These are phyloP conservation scores for Lactarius deliciosus DNA, from an alignment of 768 basidiomycete genomes.

Conservation along the genomic window DNA sequence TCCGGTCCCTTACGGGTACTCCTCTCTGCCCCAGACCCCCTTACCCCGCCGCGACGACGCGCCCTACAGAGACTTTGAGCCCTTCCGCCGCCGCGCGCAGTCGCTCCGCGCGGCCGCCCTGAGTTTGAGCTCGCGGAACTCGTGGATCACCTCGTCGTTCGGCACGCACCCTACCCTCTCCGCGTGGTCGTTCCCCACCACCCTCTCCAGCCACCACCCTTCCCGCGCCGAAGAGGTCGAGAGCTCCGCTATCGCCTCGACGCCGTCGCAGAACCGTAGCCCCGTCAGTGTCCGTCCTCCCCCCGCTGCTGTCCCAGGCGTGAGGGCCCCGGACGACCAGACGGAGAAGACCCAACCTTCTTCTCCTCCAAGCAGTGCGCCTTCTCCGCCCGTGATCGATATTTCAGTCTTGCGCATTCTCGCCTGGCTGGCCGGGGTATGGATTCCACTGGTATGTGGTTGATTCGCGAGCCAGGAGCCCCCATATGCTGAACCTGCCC, in stretches of 20 bases:
- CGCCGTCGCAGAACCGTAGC: constrained; percentile 41
- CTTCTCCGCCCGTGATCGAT: constrained; percentile 47
- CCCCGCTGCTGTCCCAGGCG: constrained; percentile 55
- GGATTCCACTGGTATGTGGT: constrained; percentile 62
- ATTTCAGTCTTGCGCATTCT: constrained; percentile 54
- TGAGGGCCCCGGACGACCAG: constrained; percentile 64
- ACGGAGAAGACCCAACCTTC: constrained; percentile 55
- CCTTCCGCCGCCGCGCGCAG: constrained; percentile 54
- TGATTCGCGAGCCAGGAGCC: neutral
- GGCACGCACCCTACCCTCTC: constrained; percentile 58
- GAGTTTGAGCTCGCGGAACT: constrained; percentile 64
- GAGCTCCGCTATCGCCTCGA: constrained; percentile 39
- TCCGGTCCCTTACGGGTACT: constrained; percentile 42
- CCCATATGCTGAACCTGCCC: neutral
- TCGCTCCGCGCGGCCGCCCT: constrained; percentile 46
- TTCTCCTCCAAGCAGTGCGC: constrained; percentile 42
- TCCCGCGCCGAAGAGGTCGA: constrained; percentile 34
- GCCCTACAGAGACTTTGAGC: constrained; percentile 52
- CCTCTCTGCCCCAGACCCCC: constrained; percentile 59
- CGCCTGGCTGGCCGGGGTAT: constrained; percentile 66
- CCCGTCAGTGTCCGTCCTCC: constrained; percentile 46
- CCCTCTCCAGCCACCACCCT: constrained; percentile 34
- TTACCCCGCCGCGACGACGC: constrained; percentile 48
- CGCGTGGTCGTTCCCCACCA: constrained; percentile 68
- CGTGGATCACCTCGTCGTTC: constrained; percentile 69